Conservation (phyloP, 345 rosid genomes). For the Dipteronia sinensis region DNA sequence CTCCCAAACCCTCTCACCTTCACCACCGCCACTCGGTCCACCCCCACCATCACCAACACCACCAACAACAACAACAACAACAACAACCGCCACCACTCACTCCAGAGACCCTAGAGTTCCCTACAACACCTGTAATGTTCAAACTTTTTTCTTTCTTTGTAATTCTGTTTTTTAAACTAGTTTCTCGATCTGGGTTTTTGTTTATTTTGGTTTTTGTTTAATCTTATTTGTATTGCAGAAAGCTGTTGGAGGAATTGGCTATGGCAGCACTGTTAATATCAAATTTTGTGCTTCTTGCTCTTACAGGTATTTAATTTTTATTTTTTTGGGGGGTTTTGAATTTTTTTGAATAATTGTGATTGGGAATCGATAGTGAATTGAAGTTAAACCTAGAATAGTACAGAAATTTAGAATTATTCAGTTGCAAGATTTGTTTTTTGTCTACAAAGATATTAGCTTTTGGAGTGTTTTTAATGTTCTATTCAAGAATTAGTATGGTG, state of each 20-base stretch:
- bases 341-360: slow-evolving; percentile 10
- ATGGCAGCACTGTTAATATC: slow-evolving; percentile 67
- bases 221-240: slow-evolving; percentile 37
- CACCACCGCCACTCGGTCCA: slow-evolving; percentile 44
- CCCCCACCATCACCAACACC: slow-evolving; percentile 38
- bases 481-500: not conserved
- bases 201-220: not conserved
- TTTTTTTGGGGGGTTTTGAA: not conserved
- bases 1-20: slow-evolving; percentile 40
- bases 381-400: not conserved
- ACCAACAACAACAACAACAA: slow-evolving; percentile 36
- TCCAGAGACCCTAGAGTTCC: slow-evolving; percentile 48
- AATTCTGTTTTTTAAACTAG: not conserved
- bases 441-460: not conserved
- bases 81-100: slow-evolving; percentile 29
- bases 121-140: slow-evolving; percentile 29
- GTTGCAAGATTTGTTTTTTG: not conserved
- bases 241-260: slow-evolving; percentile 52
- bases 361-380: not conserved
- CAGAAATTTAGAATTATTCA: not conserved
- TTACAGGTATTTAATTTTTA: slow-evolving; percentile 45
- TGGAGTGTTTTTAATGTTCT: not conserved
- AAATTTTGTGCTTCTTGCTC: slow-evolving; percentile 89
- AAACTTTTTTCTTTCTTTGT: not conserved
- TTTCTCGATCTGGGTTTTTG: not conserved